These are phyloP conservation scores for Penicillium diatomitis DNA, from an alignment of 495 filamentous ascomycete genomes.

Conservation along the genomic window DNA sequence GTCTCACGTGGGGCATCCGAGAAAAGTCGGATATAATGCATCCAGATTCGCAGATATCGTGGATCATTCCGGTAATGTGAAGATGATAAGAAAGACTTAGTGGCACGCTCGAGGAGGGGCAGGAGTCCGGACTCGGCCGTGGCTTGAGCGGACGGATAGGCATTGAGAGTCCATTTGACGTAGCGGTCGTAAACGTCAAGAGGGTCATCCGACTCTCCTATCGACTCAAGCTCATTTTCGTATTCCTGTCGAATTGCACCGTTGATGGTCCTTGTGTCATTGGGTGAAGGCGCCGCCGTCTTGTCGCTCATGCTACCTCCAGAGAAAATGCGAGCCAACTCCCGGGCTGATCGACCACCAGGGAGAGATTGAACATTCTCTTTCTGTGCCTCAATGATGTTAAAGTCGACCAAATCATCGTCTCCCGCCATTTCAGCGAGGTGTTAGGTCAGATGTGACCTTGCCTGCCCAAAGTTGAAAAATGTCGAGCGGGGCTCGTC, in stretches of 20 bases:
- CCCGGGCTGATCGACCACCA: conserved; percentile 80
- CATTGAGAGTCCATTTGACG: conserved; percentile 90
- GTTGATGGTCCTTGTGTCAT: conserved; percentile 66
- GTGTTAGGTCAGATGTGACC: not conserved
- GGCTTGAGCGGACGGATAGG: conserved; percentile 88
- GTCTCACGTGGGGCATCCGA: conserved; percentile 86
- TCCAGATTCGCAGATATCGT: conserved; percentile 84
- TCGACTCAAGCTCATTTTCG: conserved; percentile 68
- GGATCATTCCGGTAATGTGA: conserved; percentile 91
- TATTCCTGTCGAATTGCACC: conserved; percentile 73
- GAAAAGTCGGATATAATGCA: conserved; percentile 88
- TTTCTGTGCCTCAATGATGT: conserved; percentile 92
- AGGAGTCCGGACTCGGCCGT: conserved; percentile 83
- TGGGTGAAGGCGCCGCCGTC: conserved; percentile 47
- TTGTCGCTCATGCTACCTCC: conserved; percentile 39
- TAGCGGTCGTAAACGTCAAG: conserved; percentile 95
- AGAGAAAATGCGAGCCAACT: conserved; percentile 77
- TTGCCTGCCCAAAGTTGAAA: not conserved
- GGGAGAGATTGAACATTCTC: conserved; percentile 95
- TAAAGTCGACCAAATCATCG: conserved; percentile 72
- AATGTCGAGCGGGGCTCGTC: not conserved
- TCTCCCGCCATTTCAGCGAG: conserved; percentile 39
- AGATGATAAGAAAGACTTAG: conserved; percentile 74
- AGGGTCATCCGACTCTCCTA: conserved; percentile 86
- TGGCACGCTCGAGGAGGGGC: conserved; percentile 84